A percentile compares a stretch with the other conserved stretches of the same genome.
phyloP scores from a whole-genome alignment of 2,329 filamentous ascomycete genomes.

The Aureobasidium leucospermi region DNA sequence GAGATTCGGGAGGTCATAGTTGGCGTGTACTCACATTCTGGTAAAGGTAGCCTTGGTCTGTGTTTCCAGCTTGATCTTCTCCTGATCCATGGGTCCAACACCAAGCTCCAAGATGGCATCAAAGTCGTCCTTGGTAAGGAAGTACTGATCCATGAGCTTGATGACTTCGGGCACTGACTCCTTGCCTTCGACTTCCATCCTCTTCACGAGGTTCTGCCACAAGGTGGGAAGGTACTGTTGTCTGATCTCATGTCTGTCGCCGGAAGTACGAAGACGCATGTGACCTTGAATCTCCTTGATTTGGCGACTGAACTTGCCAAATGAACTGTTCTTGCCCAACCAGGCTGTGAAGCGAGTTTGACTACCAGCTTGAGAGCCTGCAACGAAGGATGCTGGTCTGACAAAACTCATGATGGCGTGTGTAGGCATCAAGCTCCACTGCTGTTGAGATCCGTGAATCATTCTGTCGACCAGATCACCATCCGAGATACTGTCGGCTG shows the following conservation, averaged over 20 bases:
- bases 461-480: slow-evolving; percentile 93
- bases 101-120: slow-evolving; percentile 89
- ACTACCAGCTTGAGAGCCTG: slow-evolving; percentile 62
- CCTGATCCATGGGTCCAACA: slow-evolving; percentile 74
- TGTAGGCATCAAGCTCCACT: slow-evolving; percentile 96
- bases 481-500: slow-evolving; percentile 93
- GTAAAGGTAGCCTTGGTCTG: slow-evolving; percentile 89
- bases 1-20: neutral
- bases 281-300: slow-evolving; percentile 94
- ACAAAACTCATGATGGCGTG: slow-evolving; percentile 96
- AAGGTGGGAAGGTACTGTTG: slow-evolving; percentile 89
- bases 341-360: slow-evolving; percentile 76
- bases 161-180: slow-evolving; percentile 78
- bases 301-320: slow-evolving; percentile 64
- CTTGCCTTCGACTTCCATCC: slow-evolving; percentile 70
- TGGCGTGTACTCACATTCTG: slow-evolving; percentile 56
- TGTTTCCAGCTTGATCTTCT: slow-evolving; percentile 67
- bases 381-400: slow-evolving; percentile 76
- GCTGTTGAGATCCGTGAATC: slow-evolving; percentile 97
- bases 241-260: slow-evolving; percentile 85
- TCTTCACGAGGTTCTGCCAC: slow-evolving; percentile 72
- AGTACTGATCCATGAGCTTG: slow-evolving; percentile 95
- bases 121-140: slow-evolving; percentile 87
- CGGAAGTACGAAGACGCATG: slow-evolving; percentile 85
- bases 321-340: slow-evolving; percentile 92